Evolutionary conservation across 345 rosid species (phyloP), one percentile per base, ranked within the genome.

Genomic region (Bruguiera parviflora): DNA sequence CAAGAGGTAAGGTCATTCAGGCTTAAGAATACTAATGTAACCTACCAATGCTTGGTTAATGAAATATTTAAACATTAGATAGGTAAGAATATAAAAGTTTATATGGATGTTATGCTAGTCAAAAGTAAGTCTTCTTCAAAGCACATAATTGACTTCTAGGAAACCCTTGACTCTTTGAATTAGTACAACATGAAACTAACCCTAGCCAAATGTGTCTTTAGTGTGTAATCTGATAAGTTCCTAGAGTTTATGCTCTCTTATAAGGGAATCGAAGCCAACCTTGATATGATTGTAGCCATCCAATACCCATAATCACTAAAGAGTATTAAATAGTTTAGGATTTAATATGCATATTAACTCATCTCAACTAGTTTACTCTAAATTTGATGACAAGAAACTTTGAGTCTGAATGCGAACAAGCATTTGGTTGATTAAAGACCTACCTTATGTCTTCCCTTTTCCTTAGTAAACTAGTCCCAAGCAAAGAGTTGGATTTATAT

Each of bases 281-380:
- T 32, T 0, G 0, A 68, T 0, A 68, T 58, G 16, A 32, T 55
- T 1, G 0, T 4, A 10, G 33, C n/a, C 28, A 52, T 32, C 8
- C 0, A 53, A 1, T 13, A 35, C 0, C 21, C 35, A 1, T 16
- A 8, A 19, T 6, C 49, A 0, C 32, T 29, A 3, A 31, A 15
- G 5, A 4, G 16, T 29, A 33, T 52, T 0, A 66, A 33, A 2
- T 20, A 66, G 60, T 66, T 1, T 24, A 66, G 3, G 22, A 1
- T 16, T 9, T 37, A 0, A 15, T 4, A 0, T 5, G 21, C 0
- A 27, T 5, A 2, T n/a, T 16, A 2, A 1, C 18, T 7, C 1
- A 28, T 5, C 7, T 4, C 1, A 33, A 16, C 1, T 13, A 27
- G 2, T 29, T 59, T 37, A 37, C 43, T 37, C 7, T 9, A 13